Evolutionary conservation across 2,329 filamentous ascomycete species (phyloP), one percentile per base, ranked within the genome.

Genomic region (Fusarium udum): DNA sequence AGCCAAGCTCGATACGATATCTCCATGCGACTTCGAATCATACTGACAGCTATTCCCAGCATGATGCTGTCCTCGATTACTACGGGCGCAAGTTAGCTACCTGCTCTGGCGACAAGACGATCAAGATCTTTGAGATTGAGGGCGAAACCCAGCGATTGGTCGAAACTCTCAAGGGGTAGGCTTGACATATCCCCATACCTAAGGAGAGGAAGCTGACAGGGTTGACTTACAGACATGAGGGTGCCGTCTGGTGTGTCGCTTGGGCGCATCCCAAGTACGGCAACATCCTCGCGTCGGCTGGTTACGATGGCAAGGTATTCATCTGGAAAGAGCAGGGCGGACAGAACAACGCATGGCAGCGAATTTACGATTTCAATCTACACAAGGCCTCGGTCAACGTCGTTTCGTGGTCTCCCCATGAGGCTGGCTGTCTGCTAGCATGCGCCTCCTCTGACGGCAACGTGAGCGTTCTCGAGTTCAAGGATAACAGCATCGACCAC

Each of bases 251-350:
- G 96, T 97, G 94, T 82, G 94, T 98, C 67, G 93, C 95, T 78
- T 99, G 96, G 96, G 95, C 95, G 55, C 96, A 99, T 81, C 96
- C 96, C 72, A 98, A 99, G 83, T 98, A 97, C 84, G 96, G 96
- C 85, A 98, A 95, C 82, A 98, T 99, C 80, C 92, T 99, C 69
- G 96, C 96, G 63, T 97, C 94, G 71, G 94, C 95, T 58, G 94
- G 93, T 75, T 99, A 98, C 86, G 96, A 99, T 84, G 96, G 95
- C 84, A 97, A 97, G 84, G 95, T 99, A 75, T 91, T 98, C 83
- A 97, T 99, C 87, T 99, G 95, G 95, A 94, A 95, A 82, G 96
- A 99, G 84, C 92, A 95, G 82, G 80, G 80, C n/a, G 75, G 77
- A 61, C 81, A 82, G 74, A 86, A 84, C 77, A 89, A 87, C 76